Evolutionary conservation across 768 basidiomycete genomes (phyloP).

Genomic region (Rhizopogon vinicolor): DNA sequence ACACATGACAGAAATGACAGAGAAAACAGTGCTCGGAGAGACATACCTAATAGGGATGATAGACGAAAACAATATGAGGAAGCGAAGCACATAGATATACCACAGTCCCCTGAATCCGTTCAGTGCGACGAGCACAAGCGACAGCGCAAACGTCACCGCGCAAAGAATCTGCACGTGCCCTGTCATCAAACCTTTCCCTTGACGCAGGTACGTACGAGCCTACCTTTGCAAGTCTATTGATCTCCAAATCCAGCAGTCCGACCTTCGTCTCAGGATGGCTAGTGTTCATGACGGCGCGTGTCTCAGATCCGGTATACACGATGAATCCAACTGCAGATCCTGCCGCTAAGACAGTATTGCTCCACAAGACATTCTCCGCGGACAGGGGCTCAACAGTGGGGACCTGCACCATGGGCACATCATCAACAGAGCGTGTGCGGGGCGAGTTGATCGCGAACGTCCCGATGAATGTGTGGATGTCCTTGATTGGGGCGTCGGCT

Average conservation of each 20-base stretch:
- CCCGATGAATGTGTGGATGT: conserved; percentile 93
- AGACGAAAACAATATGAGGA: conserved; percentile 96
- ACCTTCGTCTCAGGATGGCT: conserved; percentile 95
- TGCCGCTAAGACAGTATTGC: conserved; percentile 95
- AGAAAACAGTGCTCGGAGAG: background rate
- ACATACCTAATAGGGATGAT: conserved; percentile 97
- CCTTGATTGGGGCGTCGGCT: conserved; percentile 96
- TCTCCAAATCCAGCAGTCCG: conserved; percentile 88
- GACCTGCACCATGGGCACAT: conserved; percentile 35
- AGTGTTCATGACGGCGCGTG: conserved; percentile 97
- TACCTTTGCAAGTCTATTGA: conserved; percentile 94
- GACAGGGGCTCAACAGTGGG: conserved; percentile 78
- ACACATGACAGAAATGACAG: background rate
- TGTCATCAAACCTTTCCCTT: background rate
- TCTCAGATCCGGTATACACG: conserved; percentile 92
- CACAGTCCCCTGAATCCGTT: conserved; percentile 95
- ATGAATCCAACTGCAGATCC: conserved; percentile 92
- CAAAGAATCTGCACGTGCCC: conserved; percentile 71
- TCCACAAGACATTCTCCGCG: conserved; percentile 94
- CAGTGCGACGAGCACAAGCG: conserved; percentile 86
- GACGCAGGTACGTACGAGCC: conserved; percentile 2
- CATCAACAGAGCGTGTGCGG: conserved; percentile 18
- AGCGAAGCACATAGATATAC: conserved; percentile 96
- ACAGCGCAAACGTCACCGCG: conserved; percentile 88
- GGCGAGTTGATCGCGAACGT: conserved; percentile 73